Evolutionary conservation across 495 filamentous ascomycete genomes (phyloP).

Genomic region (Hyaloscypha hepaticicola): DNA sequence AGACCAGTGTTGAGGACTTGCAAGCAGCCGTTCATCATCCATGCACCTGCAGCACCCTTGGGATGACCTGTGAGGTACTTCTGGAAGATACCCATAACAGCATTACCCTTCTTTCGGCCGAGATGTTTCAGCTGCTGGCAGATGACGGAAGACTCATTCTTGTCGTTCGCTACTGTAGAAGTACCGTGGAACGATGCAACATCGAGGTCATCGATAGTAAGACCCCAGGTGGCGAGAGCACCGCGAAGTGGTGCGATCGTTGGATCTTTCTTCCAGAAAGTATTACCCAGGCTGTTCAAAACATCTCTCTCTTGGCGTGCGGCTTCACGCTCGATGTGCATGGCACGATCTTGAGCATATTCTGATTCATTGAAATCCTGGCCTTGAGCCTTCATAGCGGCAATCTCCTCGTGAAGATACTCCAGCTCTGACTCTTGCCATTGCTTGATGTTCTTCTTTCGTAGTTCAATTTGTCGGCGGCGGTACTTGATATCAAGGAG

Average conservation of each 20-base stretch:
- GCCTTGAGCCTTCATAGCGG: constrained; percentile 83
- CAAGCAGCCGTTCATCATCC: constrained; percentile 98
- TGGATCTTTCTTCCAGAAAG: constrained; percentile 95
- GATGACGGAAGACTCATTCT: constrained; percentile 98
- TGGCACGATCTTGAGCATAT: constrained; percentile 80
- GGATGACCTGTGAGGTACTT: constrained; percentile 99
- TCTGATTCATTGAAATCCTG: constrained; percentile 72
- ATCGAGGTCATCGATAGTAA: constrained; percentile 92
- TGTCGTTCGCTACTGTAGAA: constrained; percentile 97
- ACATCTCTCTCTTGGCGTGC: constrained; percentile 88
- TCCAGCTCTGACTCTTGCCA: constrained; percentile 95
- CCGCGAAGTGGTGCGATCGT: constrained; percentile 93
- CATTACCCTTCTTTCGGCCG: constrained; percentile 93
- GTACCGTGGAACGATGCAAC: constrained; percentile 99
- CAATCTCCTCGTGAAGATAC: constrained; percentile 86
- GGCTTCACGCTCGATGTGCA: constrained; percentile 87
- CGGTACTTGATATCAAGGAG: constrained; percentile 96
- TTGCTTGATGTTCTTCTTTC: constrained; percentile 86
- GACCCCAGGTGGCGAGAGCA: constrained; percentile 93
- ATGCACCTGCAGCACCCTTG: constrained; percentile 98
- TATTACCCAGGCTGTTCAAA: constrained; percentile 87
- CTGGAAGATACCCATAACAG: constrained; percentile 96
- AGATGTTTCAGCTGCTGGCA: constrained; percentile 96
- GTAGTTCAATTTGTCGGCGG: constrained; percentile 87
- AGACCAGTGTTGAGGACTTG: constrained; percentile 92